Conservation (phyloP, 371 early-diverging fungal species). For the Capniomyces stellatus region DNA sequence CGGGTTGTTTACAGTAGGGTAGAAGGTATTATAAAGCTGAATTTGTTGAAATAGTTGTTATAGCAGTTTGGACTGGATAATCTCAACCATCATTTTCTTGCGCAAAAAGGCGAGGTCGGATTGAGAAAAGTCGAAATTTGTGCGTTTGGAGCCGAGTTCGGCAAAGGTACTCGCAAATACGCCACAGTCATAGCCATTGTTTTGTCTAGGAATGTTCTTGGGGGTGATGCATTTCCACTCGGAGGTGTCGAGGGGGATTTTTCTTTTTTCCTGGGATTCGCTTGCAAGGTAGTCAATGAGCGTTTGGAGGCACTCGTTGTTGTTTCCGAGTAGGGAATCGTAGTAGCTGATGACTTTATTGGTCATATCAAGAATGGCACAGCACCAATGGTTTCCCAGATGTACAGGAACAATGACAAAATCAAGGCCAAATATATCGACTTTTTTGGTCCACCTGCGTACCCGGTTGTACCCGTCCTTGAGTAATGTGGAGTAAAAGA, state of each 20-base stretch:
- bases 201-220: constrained; percentile 64
- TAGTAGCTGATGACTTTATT: constrained; percentile 54
- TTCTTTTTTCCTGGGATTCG: constrained; percentile 50
- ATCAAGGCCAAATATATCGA: constrained; percentile 65
- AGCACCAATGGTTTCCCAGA: constrained; percentile 74
- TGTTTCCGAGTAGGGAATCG: constrained; percentile 61
- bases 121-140: constrained; percentile 52
- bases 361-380: constrained; percentile 57
- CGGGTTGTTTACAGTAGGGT: too few relatives aligned
- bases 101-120: constrained; percentile 50
- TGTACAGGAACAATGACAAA: constrained; percentile 77
- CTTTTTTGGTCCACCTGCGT: constrained; percentile 66
- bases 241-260: constrained; percentile 28
- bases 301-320: constrained; percentile 30
- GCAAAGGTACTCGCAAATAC: constrained; percentile 88
- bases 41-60: not conserved
- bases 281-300: constrained; percentile 43
- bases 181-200: constrained; percentile 92
- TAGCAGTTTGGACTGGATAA: constrained; percentile 28
- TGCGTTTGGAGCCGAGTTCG: constrained; percentile 41
- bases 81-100: constrained; percentile 52
- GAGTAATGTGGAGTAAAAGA: constrained; percentile 58
- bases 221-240: constrained; percentile 51
- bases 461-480: constrained; percentile 57
- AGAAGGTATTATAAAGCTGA: not conserved